These are phyloP conservation scores for Hyaloscypha bicolor DNA, from an alignment of 495 filamentous ascomycete species.

Conservation along the genomic window DNA sequence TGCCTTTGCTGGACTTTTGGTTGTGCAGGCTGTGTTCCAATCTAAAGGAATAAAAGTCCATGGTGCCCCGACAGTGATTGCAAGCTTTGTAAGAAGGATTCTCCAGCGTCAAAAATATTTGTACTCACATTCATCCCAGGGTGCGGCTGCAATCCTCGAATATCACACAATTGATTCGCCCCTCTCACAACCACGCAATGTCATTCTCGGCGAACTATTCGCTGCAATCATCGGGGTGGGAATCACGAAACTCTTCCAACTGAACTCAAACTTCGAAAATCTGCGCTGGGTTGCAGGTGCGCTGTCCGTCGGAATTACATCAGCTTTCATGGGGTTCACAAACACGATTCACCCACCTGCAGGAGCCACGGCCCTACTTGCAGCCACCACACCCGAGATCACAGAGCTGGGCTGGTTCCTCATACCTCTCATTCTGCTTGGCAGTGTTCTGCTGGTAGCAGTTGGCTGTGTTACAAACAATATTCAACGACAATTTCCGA, in stretches of 20 bases:
- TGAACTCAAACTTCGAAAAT: constrained; percentile 54
- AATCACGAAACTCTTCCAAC: constrained; percentile 72
- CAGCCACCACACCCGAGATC: constrained; percentile 61
- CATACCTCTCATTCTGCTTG: constrained; percentile 67
- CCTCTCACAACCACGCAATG: constrained; percentile 80
- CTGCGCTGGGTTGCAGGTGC: constrained; percentile 70
- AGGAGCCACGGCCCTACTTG: constrained; percentile 82
- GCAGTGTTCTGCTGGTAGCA: constrained; percentile 63
- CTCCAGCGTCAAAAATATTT: neutral
- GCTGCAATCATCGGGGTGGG: constrained; percentile 66
- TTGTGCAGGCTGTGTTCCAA: constrained; percentile 48
- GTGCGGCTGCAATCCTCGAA: constrained; percentile 75
- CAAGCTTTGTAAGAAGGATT: constrained; percentile 46
- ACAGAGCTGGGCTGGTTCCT: constrained; percentile 72
- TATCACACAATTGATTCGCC: constrained; percentile 79
- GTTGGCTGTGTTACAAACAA: constrained; percentile 76
- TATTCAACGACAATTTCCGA: constrained; percentile 71
- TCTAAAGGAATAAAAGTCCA: constrained; percentile 39
- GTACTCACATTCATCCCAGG: constrained; percentile 44
- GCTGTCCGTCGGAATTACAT: constrained; percentile 68
- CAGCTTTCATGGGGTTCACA: constrained; percentile 73
- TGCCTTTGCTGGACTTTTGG: constrained; percentile 49
- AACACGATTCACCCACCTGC: constrained; percentile 86
- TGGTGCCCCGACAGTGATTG: constrained; percentile 51
- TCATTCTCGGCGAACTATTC: constrained; percentile 71